Evolutionary conservation across 805 yeast genomes (phyloP).

Genomic region (Nakazawaea molendinolei): DNA sequence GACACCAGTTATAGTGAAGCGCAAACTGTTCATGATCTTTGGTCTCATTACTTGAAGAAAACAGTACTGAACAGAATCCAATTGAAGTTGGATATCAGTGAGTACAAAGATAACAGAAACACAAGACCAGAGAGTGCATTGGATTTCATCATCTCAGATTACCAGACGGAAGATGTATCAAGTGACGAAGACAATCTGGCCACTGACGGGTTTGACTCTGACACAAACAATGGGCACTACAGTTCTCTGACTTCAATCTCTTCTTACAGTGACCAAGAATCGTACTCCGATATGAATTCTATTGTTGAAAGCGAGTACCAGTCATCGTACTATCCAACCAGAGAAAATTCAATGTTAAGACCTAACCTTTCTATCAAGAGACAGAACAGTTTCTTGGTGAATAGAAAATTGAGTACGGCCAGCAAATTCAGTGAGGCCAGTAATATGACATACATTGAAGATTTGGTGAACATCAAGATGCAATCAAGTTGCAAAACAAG

Average conservation of each 20-base stretch:
- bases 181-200: constrained; percentile 1
- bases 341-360: constrained; percentile 3
- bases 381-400: constrained; percentile 3
- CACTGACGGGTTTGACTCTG: constrained; percentile 3
- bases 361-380: constrained; percentile 1
- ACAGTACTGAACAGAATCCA: constrained; percentile 7
- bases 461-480: constrained; percentile 8
- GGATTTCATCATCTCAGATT: constrained; percentile 10
- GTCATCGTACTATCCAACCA: constrained; percentile 10
- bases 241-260: constrained; percentile 10
- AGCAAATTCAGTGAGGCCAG: constrained; percentile 2
- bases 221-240: neutral
- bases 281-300: neutral
- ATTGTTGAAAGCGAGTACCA: constrained; percentile 2
- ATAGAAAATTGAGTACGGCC: constrained; percentile 1
- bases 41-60: constrained; percentile 10
- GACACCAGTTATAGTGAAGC: neutral
- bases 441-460: constrained; percentile 11
- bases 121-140: constrained; percentile 8
- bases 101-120: constrained; percentile 5
- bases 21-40: neutral
- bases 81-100: constrained; percentile 9
- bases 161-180: constrained; percentile 1
- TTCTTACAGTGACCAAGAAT: neutral
- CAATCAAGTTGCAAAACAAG: no score